phyloP scores from a whole-genome alignment of 768 basidiomycete genomes.

The Lentinula detonsa region DNA sequence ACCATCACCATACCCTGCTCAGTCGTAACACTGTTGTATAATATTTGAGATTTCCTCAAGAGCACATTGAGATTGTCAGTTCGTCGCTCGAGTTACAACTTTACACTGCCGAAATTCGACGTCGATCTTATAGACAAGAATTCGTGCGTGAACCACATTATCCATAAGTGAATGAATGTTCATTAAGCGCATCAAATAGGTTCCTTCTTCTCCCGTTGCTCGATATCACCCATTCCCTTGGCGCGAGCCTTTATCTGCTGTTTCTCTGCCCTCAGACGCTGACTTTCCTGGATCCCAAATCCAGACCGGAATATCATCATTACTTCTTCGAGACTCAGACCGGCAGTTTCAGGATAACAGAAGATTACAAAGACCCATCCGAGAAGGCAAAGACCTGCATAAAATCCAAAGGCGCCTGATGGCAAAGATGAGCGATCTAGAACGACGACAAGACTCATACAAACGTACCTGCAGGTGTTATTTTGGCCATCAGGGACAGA shows the following conservation, averaged over 20 bases:
- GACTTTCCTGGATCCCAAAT: constrained; percentile 59
- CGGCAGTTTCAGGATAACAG: constrained; percentile 80
- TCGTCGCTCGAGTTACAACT: too few species aligned
- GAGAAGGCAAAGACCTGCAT: constrained; percentile 64
- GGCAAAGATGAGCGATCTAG: neutral
- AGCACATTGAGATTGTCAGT: too few species aligned
- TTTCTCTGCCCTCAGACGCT: constrained; percentile 41
- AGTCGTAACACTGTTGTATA: too few species aligned
- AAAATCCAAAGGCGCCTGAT: constrained; percentile 63
- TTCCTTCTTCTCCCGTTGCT: neutral
- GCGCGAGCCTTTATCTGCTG: constrained; percentile 30
- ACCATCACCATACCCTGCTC: too few species aligned
- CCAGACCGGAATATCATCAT: constrained; percentile 54
- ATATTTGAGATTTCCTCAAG: too few species aligned
- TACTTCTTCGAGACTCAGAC: constrained; percentile 65
- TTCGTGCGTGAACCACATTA: too few species aligned
- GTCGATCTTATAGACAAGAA: too few species aligned
- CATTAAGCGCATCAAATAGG: neutral
- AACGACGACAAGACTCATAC: too few species aligned
- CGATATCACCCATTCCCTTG: constrained; percentile 7
- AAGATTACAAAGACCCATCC: constrained; percentile 63
- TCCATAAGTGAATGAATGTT: too few species aligned
- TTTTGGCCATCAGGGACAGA: constrained; percentile 67
- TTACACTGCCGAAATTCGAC: too few species aligned
- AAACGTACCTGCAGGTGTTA: constrained; percentile 50